phyloP scores from a whole-genome alignment of 75 land plant genomes.

The Sequoiadendron giganteum region DNA sequence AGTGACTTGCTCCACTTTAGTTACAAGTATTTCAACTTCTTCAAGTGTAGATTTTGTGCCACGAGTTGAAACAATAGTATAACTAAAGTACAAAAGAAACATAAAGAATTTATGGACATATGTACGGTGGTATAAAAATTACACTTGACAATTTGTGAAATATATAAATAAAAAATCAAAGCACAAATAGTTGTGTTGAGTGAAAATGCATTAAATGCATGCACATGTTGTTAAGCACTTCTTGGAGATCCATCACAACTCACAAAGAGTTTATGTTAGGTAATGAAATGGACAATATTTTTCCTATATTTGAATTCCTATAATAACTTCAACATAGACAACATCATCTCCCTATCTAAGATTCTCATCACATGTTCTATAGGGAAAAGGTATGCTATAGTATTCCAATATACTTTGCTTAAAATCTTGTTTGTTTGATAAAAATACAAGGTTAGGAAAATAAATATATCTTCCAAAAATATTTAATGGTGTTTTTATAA shows the following conservation, averaged over 20 bases:
- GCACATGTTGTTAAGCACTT: background rate
- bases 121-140: background rate
- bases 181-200: background rate
- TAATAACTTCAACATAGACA: background rate
- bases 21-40: conserved; percentile 61
- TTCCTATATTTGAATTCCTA: background rate
- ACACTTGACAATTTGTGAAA: background rate
- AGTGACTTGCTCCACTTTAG: conserved; percentile 82
- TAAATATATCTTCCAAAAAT: background rate
- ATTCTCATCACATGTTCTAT: background rate
- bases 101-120: background rate
- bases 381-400: background rate
- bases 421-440: background rate
- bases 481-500: background rate
- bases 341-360: background rate
- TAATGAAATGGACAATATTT: background rate
- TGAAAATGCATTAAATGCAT: background rate
- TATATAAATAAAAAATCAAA: background rate
- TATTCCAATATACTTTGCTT: background rate
- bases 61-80: conserved; percentile 83
- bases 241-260: background rate
- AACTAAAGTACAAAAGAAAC: conserved; percentile 29
- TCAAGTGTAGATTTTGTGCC: conserved; percentile 84
- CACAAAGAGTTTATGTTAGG: background rate
- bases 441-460: background rate